A percentile compares a stretch with the other conserved stretches of the same genome.
phyloP scores from a whole-genome alignment of 2,329 filamentous ascomycete species.

The Claviceps africana region DNA sequence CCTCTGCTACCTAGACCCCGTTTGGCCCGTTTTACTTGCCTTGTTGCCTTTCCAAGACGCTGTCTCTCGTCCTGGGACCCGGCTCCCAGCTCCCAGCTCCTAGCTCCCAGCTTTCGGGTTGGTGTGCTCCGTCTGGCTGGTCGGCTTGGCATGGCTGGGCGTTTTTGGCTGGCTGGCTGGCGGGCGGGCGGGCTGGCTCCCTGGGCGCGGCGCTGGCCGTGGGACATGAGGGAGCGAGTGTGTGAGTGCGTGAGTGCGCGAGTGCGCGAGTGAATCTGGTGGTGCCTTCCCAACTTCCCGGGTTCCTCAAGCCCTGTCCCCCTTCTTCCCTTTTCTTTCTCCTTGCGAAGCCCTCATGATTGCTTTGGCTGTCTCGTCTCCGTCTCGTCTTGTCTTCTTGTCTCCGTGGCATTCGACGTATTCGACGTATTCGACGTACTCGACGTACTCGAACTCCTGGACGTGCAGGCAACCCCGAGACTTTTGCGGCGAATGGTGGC shows the following conservation, averaged over 20 bases:
- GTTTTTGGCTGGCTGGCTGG: not conserved
- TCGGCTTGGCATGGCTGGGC: not conserved
- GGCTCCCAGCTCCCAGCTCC: not conserved
- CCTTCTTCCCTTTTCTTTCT: not conserved
- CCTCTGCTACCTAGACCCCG: not conserved
- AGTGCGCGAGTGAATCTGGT: not conserved
- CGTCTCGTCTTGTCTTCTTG: not conserved
- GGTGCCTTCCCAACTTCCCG: slow-evolving; percentile 1
- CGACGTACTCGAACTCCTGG: not conserved
- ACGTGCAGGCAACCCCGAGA: not conserved
- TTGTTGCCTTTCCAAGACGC: not conserved
- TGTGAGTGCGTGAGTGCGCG: no score
- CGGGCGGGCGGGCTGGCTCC: no score
- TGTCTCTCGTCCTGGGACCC: not conserved
- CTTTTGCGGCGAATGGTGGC: not conserved
- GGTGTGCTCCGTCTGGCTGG: not conserved
- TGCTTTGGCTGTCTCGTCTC: not conserved
- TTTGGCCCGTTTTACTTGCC: not conserved
- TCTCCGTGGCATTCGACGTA: not conserved
- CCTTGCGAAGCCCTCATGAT: not conserved
- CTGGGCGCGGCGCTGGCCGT: not conserved
- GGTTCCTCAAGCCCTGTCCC: slow-evolving; percentile 1
- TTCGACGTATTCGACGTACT: not conserved
- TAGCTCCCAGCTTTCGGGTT: not conserved
- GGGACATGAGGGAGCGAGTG: no score